Conservation (phyloP, 169 alveolate species). For the Plasmodium reichenowi region DNA sequence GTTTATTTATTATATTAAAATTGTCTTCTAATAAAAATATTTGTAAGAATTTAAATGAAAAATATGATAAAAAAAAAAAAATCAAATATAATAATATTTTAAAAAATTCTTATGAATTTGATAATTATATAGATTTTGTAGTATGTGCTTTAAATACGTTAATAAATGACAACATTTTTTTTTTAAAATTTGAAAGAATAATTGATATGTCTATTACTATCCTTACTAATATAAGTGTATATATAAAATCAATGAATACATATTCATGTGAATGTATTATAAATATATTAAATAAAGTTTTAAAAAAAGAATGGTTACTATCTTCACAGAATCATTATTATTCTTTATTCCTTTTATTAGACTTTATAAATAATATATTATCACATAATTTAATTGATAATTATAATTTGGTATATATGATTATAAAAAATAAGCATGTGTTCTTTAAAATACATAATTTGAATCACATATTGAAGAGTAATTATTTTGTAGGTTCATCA, state of each 20-base stretch:
- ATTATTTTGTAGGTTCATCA: conserved; percentile 20
- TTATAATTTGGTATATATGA: conserved; percentile 65
- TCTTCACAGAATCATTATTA: conserved; percentile 68
- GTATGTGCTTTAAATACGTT: conserved; percentile 34
- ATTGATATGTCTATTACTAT: conserved; percentile 73
- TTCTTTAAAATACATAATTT: conserved; percentile 65
- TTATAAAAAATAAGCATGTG: conserved; percentile 63
- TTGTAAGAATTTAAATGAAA: conserved; percentile 69
- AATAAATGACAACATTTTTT: conserved; percentile 54
- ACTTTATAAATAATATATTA: conserved; percentile 68
- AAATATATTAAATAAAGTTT: conserved; percentile 60
- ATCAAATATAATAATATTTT: conserved; percentile 16
- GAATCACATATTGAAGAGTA: conserved; percentile 21
- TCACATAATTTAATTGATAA: conserved; percentile 67
- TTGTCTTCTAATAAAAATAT: conserved; percentile 43
- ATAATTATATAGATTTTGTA: conserved; percentile 57
- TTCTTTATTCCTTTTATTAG: conserved; percentile 61
- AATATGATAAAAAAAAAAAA: conserved; percentile 52
- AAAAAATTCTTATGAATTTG: conserved; percentile 44
- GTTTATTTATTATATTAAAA: conserved; percentile 66
- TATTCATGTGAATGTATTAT: conserved; percentile 70
- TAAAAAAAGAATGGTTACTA: conserved; percentile 72
- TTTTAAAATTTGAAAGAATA: conserved; percentile 65
- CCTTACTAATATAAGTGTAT: conserved; percentile 68
- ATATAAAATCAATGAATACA: conserved; percentile 64